Evolutionary conservation across 78 protist genomes (phyloP).

Genomic region (Pelomyxa schiedti): DNA sequence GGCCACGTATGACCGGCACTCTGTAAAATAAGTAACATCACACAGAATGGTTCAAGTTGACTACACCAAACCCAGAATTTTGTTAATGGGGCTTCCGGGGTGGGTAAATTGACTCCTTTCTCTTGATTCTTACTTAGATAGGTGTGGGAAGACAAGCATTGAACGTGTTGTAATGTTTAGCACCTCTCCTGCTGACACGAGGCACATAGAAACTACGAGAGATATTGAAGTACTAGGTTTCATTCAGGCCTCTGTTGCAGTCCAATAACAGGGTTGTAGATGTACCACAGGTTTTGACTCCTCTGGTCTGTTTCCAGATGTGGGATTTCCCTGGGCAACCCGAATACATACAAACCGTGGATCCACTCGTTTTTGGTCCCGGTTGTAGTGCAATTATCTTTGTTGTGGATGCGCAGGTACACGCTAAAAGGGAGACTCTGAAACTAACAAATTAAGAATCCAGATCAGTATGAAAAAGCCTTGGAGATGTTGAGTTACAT

Average conservation of each 20-base stretch:
- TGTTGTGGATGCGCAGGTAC: constrained; percentile 89
- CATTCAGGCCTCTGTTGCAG: not conserved
- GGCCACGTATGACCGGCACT: too few relatives aligned
- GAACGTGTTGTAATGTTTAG: constrained; percentile 90
- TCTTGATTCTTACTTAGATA: too few relatives aligned
- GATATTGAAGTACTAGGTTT: constrained; percentile 48
- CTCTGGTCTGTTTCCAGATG: constrained; percentile 31
- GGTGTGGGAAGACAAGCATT: constrained; percentile 81
- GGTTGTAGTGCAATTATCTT: constrained; percentile 88
- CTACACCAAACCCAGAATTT: too few relatives aligned
- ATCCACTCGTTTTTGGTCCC: constrained; percentile 57
- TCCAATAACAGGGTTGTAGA: not conserved
- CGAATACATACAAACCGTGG: constrained; percentile 60
- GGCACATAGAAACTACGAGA: constrained; percentile 72
- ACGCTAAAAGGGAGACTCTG: constrained; percentile 33
- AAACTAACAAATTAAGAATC: too few relatives aligned
- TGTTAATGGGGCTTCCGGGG: too few relatives aligned
- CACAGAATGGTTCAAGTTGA: too few relatives aligned
- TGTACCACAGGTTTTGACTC: not conserved
- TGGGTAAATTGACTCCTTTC: too few relatives aligned
- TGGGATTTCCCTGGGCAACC: constrained; percentile 94
- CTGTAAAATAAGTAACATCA: too few relatives aligned
- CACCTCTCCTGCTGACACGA: constrained; percentile 92
- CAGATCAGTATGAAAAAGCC: constrained; percentile 44
- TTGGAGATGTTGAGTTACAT: constrained; percentile 7